Conservation (phyloP, 371 early-diverging fungal species). For the Actinomortierella wolfii region DNA sequence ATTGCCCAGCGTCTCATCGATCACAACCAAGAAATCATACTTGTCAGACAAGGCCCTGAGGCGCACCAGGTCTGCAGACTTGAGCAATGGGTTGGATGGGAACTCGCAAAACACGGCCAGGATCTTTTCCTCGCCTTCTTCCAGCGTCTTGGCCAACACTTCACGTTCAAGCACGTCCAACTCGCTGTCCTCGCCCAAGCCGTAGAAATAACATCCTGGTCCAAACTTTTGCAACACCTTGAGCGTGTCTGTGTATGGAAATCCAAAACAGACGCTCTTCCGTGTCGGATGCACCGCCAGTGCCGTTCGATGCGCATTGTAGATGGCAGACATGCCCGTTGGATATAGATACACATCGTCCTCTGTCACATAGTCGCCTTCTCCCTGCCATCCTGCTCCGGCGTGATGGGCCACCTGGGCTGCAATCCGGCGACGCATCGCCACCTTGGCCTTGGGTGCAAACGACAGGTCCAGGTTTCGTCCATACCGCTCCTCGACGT, state of each 20-base stretch:
- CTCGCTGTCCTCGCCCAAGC: conserved; percentile 75
- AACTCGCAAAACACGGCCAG: conserved; percentile 90
- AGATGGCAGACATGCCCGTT: conserved; percentile 94
- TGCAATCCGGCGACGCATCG: conserved; percentile 82
- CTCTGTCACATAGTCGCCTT: conserved; percentile 56
- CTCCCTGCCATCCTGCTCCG: conserved; percentile 17
- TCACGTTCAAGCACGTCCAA: conserved; percentile 70
- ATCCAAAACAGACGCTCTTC: conserved; percentile 91
- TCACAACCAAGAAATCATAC: conserved; percentile 78
- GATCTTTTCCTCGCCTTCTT: conserved; percentile 60
- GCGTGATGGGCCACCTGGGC: conserved; percentile 65
- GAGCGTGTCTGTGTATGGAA: conserved; percentile 94
- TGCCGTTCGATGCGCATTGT: conserved; percentile 75
- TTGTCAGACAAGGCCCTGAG: conserved; percentile 77
- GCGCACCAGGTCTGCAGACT: conserved; percentile 76
- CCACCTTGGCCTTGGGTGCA: conserved; percentile 75
- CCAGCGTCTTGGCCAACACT: conserved; percentile 40
- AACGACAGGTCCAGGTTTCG: conserved; percentile 79
- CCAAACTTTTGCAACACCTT: conserved; percentile 96
- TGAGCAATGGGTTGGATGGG: conserved; percentile 92
- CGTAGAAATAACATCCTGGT: conserved; percentile 84
- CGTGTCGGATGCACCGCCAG: conserved; percentile 51
- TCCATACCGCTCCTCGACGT: conserved; percentile 93
- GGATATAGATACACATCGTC: conserved; percentile 88
- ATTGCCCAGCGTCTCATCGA: conserved; percentile 96